A percentile compares a stretch with the other conserved stretches of the same genome.
Conservation (phyloP, 2,329 filamentous ascomycete genomes). For the Lomentospora prolificans region DNA sequence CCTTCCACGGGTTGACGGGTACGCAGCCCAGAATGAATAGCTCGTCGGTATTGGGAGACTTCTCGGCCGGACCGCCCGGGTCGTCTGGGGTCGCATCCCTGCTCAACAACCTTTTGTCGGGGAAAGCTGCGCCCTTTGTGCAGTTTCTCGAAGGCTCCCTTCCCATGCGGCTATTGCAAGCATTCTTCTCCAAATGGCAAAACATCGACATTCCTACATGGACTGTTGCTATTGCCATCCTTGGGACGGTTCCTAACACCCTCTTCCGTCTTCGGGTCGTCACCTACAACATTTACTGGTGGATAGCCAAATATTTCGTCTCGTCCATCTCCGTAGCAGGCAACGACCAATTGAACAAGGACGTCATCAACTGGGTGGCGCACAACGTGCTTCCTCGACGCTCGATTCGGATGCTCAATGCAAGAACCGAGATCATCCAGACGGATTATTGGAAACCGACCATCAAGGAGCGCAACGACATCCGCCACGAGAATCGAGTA, state of each 20-base stretch:
- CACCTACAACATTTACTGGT: constrained; percentile 23
- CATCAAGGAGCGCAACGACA: constrained; percentile 18
- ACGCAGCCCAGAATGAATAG: no score
- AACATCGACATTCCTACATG: constrained; percentile 23
- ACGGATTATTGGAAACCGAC: constrained; percentile 16
- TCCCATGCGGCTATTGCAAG: constrained; percentile 14
- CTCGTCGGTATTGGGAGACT: background rate
- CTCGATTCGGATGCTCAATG: constrained; percentile 23
- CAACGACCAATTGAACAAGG: constrained; percentile 25
- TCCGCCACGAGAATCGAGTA: constrained; percentile 21
- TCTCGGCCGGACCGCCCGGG: background rate
- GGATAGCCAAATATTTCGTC: constrained; percentile 25
- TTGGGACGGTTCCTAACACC: constrained; percentile 22
- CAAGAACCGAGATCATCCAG: constrained; percentile 21
- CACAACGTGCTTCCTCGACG: constrained; percentile 22
- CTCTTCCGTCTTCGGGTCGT: constrained; percentile 19
- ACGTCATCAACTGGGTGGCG: constrained; percentile 28
- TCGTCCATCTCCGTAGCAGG: constrained; percentile 26
- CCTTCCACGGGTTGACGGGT: no score
- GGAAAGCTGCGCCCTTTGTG: background rate
- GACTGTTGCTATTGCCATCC: constrained; percentile 21
- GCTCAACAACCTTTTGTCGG: background rate
- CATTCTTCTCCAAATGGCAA: constrained; percentile 24
- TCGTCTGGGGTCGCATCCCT: background rate
- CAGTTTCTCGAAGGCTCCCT: background rate